Percentiles rank a stretch among this genome's conserved stretches.
Conservation (phyloP, 2,329 filamentous ascomycete genomes). For the Scedosporium apiospermum region DNA sequence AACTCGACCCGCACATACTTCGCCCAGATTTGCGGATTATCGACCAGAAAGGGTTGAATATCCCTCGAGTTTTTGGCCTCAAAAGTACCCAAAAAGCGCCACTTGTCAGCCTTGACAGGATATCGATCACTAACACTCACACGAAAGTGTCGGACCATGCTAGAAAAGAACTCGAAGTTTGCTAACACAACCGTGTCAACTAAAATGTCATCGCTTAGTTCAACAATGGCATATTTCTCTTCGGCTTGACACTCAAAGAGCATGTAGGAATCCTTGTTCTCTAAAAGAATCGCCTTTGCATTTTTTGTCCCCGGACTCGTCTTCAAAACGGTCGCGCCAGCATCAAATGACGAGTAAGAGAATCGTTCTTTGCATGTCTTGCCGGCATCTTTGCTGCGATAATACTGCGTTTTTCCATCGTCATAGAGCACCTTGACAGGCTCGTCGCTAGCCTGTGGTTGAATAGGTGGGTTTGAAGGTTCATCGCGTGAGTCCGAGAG, state of each 20-base stretch:
- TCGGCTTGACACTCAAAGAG: conserved; percentile 77
- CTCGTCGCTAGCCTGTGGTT: neutral
- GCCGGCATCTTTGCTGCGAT: conserved; percentile 82
- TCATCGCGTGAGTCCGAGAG: conserved; percentile 14
- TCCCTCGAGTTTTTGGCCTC: conserved; percentile 88
- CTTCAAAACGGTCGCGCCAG: conserved; percentile 86
- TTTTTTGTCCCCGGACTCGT: conserved; percentile 81
- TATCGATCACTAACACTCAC: conserved; percentile 92
- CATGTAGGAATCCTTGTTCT: conserved; percentile 99
- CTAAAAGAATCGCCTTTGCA: conserved; percentile 76
- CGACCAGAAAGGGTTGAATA: conserved; percentile 88
- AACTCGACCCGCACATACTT: conserved; percentile 90
- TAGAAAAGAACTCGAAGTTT: conserved; percentile 98
- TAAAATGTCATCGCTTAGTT: conserved; percentile 76
- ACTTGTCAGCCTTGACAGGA: conserved; percentile 84
- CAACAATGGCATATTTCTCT: conserved; percentile 91
- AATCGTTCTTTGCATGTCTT: conserved; percentile 97
- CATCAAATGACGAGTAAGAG: conserved; percentile 96
- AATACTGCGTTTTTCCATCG: conserved; percentile 40
- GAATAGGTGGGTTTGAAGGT: neutral
- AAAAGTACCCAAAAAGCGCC: conserved; percentile 80
- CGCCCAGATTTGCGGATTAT: conserved; percentile 92
- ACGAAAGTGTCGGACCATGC: conserved; percentile 84
- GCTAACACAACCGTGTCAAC: conserved; percentile 95
- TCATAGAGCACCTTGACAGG: conserved; percentile 34